A percentile compares a stretch with the other conserved stretches of the same genome.
phyloP scores from a whole-genome alignment of 768 basidiomycete species.

The Suillus brevipes region DNA sequence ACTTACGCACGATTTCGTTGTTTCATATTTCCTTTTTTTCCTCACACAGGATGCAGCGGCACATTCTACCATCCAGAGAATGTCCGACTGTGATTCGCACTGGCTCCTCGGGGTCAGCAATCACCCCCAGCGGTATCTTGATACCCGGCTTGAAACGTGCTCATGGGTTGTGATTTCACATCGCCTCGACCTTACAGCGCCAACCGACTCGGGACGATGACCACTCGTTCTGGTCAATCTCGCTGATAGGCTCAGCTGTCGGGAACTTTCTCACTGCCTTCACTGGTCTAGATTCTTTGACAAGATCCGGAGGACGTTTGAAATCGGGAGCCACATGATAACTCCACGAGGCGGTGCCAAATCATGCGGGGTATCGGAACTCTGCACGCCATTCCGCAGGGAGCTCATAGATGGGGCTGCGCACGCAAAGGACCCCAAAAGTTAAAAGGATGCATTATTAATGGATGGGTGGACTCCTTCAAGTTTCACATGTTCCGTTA shows the following conservation, averaged over 20 bases:
- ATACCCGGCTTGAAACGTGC: constrained; percentile 13
- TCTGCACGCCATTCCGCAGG: neutral
- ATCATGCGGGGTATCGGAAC: neutral
- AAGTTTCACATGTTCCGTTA: constrained; percentile 16
- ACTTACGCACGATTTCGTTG: neutral
- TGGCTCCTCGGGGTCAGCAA: neutral
- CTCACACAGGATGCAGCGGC: neutral
- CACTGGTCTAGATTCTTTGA: constrained; percentile 42
- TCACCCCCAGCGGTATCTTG: neutral
- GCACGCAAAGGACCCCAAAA: neutral
- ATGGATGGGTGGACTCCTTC: neutral
- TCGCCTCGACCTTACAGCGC: constrained; percentile 20
- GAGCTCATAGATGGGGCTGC: neutral
- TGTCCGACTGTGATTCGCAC: neutral
- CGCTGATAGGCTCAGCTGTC: constrained; percentile 45
- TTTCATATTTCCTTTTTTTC: neutral
- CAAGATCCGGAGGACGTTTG: constrained; percentile 39
- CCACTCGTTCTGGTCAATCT: constrained; percentile 52
- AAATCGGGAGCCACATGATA: neutral
- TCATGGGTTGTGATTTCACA: constrained; percentile 14
- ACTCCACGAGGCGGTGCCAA: neutral
- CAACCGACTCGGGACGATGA: constrained; percentile 40
- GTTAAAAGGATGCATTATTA: neutral
- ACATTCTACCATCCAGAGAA: neutral
- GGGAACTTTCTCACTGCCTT: constrained; percentile 12